Evolutionary conservation across 805 yeast genomes (phyloP), one percentile per base, ranked within the genome.

Genomic region (Hanseniaspora lindneri): DNA sequence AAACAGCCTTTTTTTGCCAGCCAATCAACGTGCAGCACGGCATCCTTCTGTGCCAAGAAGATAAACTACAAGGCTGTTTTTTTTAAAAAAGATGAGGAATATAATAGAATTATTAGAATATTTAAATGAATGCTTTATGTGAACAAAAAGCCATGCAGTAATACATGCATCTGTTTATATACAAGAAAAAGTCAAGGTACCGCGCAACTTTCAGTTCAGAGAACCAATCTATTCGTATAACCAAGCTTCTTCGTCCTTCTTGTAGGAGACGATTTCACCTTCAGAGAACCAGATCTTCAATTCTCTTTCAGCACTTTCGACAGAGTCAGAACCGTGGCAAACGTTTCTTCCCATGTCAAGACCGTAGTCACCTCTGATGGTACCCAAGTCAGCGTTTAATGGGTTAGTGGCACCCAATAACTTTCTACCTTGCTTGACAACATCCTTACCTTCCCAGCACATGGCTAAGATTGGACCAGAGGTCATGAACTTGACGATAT

Each of bases 381-480:
- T 92, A 71, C 99, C 99, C 71, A 97, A 97, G 59, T 94, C 89
- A 61, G 96, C 84, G 62, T 77, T 80, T 68, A 82, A 76, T 68
- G 99, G 98, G 84, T 92, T 89, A 71, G 98, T 92, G 61, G 98
- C 97, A 74, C 99, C 99, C 64, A 92, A 80, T 69, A 92, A 80
- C 63, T 76, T 80, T 75, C 99, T 83, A 70, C 98, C 98, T 71
- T 85, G 95, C 76, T 89, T 88, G 71, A 92, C 98, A 69, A 80
- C 98, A 66, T 92, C 96, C 77, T 88, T 92, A 73, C 99, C 99
- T 74, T 92, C 97, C 99, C 99, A 92, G 62, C 88, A 96, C 68
- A 96, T 92, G 62, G 98, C 98, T 63, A 89, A 79, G 61, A 92
- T 83, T 67, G 99, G 99, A 62, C 99, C 99, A 58, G 96, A 86